Conservation (phyloP, 2,329 filamentous ascomycete species). For the Sclerotinia spermophila region DNA sequence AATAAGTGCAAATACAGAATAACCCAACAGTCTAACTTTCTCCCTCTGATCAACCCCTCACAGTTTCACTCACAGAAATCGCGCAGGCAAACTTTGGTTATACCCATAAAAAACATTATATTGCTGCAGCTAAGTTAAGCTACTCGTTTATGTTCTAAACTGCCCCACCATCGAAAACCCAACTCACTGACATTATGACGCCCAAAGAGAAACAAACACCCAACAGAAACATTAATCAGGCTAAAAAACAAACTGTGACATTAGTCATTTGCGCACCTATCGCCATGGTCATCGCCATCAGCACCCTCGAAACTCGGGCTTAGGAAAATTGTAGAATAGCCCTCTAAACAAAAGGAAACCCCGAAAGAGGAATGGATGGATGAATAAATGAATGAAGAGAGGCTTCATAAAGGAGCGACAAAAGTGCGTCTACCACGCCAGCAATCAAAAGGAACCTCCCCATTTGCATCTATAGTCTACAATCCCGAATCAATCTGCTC, state of each 20-base stretch:
- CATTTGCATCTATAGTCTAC: neutral
- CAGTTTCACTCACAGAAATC: neutral
- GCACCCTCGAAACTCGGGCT: neutral
- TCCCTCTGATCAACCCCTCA: neutral
- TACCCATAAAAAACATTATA: neutral
- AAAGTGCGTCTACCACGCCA: neutral
- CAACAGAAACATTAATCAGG: neutral
- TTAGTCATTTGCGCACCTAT: neutral
- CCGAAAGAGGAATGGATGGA: too few relatives aligned
- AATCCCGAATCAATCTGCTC: constrained; percentile 52
- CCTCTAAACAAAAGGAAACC: too few relatives aligned
- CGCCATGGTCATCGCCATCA: neutral
- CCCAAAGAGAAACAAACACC: neutral
- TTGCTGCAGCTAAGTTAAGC: neutral
- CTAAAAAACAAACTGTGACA: neutral
- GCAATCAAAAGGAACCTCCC: neutral
- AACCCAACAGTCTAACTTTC: neutral
- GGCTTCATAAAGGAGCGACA: neutral
- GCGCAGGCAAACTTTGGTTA: neutral
- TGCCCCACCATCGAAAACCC: neutral
- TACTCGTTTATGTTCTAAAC: neutral
- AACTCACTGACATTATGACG: neutral
- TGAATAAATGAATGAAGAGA: neutral
- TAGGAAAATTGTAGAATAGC: neutral
- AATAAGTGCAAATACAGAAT: neutral